Evolutionary conservation across 1,139 yeast genomes (phyloP), one percentile per base, ranked within the genome.

Genomic region (Yamadazyma blattariae): DNA sequence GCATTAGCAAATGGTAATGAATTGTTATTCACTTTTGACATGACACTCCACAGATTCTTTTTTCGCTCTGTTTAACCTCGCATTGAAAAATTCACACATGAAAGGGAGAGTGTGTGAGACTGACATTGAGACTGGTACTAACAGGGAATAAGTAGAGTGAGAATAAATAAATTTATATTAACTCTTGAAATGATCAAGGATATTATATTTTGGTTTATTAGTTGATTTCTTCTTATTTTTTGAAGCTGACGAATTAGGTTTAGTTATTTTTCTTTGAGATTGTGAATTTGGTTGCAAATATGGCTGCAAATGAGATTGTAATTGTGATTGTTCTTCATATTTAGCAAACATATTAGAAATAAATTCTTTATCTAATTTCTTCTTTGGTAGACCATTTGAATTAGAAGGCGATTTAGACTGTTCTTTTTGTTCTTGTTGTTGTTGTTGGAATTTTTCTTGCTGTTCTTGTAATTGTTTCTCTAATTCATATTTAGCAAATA

Each of bases 1-100:
- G 76, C 70, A 45, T 70, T 72, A 9, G 76, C 74, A 50, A 64
- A 67, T 3, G 75, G 75, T 30, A 70, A 55, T 12, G 66, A 59
- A 31, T 52, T 52, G 13, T 54, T 50, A 42, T 54, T 59, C 19
- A 46, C 54, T 30, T 52, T 50, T 6, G 61, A 53, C 64, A 59
- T 59, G 30, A 29, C 28, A 13, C 13, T 17, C n/a, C n/a, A n/a
- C n/a, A 9, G 8, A 10, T 13, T 13, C 26, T 9, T 24, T 24
- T 24, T 24, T 24, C 31, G 23, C 30, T 18, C 17, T 27, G 23
- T n/a, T n/a, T n/a, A n/a, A n/a, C n/a, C n/a, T n/a, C n/a, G n/a
- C n/a, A n/a, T n/a, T n/a, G n/a, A n/a, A n/a, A n/a, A n/a, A n/a
- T n/a, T n/a, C n/a, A n/a, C n/a, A n/a, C n/a, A n/a, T n/a, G n/a